Conservation (phyloP, 129 eudicot species). For the Escallonia herrerae region DNA sequence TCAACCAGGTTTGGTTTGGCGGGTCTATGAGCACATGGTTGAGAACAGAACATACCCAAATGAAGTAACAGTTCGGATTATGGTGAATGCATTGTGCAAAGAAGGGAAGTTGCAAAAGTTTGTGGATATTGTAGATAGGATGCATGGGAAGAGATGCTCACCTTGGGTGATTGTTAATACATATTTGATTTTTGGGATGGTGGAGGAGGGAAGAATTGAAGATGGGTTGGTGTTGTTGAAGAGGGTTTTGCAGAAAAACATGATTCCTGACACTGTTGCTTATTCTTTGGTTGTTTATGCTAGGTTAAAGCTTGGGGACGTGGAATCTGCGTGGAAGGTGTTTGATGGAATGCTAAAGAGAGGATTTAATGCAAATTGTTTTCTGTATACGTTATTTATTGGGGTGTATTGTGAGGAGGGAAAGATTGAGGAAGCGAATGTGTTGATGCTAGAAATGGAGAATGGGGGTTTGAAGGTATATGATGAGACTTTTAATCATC, state of each 20-base stretch:
- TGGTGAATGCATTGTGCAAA: slow-evolving; percentile 70
- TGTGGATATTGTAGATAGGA: slow-evolving; percentile 54
- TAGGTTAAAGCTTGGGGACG: slow-evolving; percentile 45
- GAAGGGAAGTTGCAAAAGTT: slow-evolving; percentile 58
- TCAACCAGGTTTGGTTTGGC: slow-evolving; percentile 41
- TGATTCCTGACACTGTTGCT: slow-evolving; percentile 67
- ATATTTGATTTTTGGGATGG: slow-evolving; percentile 54
- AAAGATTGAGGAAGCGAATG: slow-evolving; percentile 40
- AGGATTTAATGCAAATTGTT: slow-evolving; percentile 50
- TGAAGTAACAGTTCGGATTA: slow-evolving; percentile 48
- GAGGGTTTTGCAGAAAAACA: slow-evolving; percentile 56
- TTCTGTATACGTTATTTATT: slow-evolving; percentile 40
- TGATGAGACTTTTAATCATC: slow-evolving; percentile 46
- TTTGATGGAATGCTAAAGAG: slow-evolving; percentile 53
- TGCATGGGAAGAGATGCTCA: slow-evolving; percentile 61
- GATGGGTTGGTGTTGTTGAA: slow-evolving; percentile 54
- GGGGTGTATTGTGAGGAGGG: slow-evolving; percentile 51
- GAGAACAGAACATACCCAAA: slow-evolving; percentile 52
- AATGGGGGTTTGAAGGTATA: slow-evolving; percentile 33
- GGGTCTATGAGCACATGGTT: slow-evolving; percentile 72
- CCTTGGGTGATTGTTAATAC: slow-evolving; percentile 66
- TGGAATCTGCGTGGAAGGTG: slow-evolving; percentile 51
- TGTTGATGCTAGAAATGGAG: slow-evolving; percentile 49
- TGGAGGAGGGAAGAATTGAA: slow-evolving; percentile 50
- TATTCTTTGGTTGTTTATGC: slow-evolving; percentile 59